Evolutionary conservation across 306 rosid species (phyloP).

Genomic region (Ceratonia siliqua): DNA sequence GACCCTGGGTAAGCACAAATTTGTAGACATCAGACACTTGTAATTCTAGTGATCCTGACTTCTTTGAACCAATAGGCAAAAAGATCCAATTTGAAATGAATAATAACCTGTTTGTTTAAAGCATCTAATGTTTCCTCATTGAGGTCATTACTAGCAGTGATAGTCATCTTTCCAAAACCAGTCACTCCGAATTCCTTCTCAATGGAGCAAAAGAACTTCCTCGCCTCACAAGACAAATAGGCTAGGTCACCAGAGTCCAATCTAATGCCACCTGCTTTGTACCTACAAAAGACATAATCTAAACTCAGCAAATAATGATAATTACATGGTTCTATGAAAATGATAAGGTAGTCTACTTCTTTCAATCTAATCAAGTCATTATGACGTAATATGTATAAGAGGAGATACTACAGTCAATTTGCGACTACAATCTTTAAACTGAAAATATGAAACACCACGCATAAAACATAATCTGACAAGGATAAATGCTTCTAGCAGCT

Average conservation of each 20-base stretch:
- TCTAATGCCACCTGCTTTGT: conserved; percentile 87
- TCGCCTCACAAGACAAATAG: conserved; percentile 78
- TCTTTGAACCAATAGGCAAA: conserved; percentile 34
- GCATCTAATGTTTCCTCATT: conserved; percentile 99
- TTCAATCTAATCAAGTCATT: conserved; percentile 23
- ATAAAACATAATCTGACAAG: background rate
- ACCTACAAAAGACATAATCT: conserved; percentile 56
- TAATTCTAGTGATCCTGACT: background rate
- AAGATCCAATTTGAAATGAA: conserved; percentile 14
- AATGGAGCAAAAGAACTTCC: conserved; percentile 69
- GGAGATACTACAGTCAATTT: conserved; percentile 7
- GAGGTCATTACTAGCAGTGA: conserved; percentile 97
- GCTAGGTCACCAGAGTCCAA: conserved; percentile 99
- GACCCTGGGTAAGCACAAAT: conserved; percentile 59
- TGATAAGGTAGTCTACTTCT: background rate
- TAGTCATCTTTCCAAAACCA: conserved; percentile 67
- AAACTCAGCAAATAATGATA: conserved; percentile 31
- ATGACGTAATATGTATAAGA: background rate
- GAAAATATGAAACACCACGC: conserved; percentile 17
- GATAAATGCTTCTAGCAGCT: conserved; percentile 8
- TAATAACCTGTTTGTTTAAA: conserved; percentile 89
- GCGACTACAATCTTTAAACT: conserved; percentile 4
- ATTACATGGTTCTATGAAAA: conserved; percentile 24
- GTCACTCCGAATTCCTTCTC: conserved; percentile 80
- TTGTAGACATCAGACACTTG: background rate